These are phyloP conservation scores for Fusarium sp. DNA, from an alignment of 2,329 filamentous ascomycete genomes.

Conservation along the genomic window DNA sequence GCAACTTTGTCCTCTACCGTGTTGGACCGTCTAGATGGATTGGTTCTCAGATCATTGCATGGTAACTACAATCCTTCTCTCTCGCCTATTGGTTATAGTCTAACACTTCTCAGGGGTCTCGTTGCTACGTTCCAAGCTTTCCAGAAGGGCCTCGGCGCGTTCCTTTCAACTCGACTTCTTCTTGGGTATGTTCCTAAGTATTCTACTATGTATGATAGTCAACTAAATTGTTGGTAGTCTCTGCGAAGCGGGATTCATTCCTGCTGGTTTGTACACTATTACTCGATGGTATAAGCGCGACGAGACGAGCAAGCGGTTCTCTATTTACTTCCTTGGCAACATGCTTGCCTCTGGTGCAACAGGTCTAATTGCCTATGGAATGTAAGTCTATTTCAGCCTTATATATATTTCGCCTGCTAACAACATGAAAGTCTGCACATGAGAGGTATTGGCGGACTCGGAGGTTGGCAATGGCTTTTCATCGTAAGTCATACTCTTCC, in stretches of 20 bases:
- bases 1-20: slow-evolving; percentile 63
- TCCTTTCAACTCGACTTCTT: slow-evolving; percentile 58
- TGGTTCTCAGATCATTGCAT: slow-evolving; percentile 53
- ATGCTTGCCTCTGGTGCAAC: slow-evolving; percentile 56
- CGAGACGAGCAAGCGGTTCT: slow-evolving; percentile 63
- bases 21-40: slow-evolving; percentile 65
- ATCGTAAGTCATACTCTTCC: slow-evolving; percentile 21
- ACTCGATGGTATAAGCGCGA: slow-evolving; percentile 64
- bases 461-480: slow-evolving; percentile 49
- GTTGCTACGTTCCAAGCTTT: slow-evolving; percentile 56
- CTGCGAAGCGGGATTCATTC: slow-evolving; percentile 54
- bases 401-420: not conserved
- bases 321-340: slow-evolving; percentile 63
- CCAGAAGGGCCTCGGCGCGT: slow-evolving; percentile 51
- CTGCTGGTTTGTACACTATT: slow-evolving; percentile 62
- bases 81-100: not conserved
- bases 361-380: slow-evolving; percentile 55
- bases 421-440: slow-evolving; percentile 38
- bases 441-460: slow-evolving; percentile 45
- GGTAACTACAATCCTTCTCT: slow-evolving; percentile 28
- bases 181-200: slow-evolving; percentile 39
- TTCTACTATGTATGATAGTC: not conserved
- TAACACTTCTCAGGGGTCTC: slow-evolving; percentile 52
- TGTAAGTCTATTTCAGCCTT: slow-evolving; percentile 18
- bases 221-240: slow-evolving; percentile 21